Evolutionary conservation across 2,329 filamentous ascomycete genomes (phyloP), one percentile per base, ranked within the genome.

Genomic region (Byssochlamys sp.): DNA sequence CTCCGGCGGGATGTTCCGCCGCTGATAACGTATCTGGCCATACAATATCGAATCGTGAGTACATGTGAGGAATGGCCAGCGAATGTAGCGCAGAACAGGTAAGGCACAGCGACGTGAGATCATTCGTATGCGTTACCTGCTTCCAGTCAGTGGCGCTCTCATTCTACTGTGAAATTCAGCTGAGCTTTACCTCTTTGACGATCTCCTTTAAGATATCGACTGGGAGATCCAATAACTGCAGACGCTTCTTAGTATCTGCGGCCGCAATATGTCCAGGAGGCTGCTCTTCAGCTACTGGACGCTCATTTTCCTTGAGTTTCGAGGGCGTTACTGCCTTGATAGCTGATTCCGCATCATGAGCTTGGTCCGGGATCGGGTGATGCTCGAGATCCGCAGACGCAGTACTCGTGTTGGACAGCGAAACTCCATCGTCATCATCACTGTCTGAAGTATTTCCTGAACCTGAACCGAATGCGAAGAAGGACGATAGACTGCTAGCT

Each of bases 11-110:
- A 56, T 86, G 84, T 64, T 88, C 84, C 1, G 81, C 77, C 7
- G 84, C 79, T 6, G 81, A 78, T 61, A 82, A 81, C 31, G 83
- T 83, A 66, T 92, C 89, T 0, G 89, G 89, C 90, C 90, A 94
- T 49, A 92, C 87, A 62, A 94, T 94, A 68, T 94, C 89, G 72
- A 94, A 94, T 59, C 88, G 84, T 19, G 87, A 88, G 75, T 94
- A 94, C 62, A 94, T 90, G 65, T 86, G 84, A 19, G 89, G 89
- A 26, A 90, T 85, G 0, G 88, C 84, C 56, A 94, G 80, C 50
- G 80, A 79, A 73, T 94, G 88, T 11, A 95, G 81, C 28, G 86
- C 85, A 12, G 89, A 90, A 73, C 90, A 89, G 50, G 88, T 88
- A 59, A 90, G 78, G 12, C 89, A 88, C 48, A 94, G 80, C 12